Evolutionary conservation across 116 monocot species (phyloP).

Genomic region (Dioscorea cayenensis): DNA sequence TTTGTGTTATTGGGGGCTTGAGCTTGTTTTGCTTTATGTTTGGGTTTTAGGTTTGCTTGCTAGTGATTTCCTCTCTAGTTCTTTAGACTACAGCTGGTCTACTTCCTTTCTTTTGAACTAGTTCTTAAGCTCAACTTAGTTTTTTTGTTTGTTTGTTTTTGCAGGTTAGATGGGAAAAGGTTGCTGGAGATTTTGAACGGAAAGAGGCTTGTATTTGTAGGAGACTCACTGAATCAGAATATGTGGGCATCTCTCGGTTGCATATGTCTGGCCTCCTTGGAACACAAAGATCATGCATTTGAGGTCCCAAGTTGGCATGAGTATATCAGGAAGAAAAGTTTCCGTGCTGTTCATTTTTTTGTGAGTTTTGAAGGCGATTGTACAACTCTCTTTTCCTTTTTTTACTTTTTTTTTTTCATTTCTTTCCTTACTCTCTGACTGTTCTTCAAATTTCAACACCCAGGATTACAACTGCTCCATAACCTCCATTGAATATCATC

Average conservation of each 20-base stretch:
- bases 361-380: too few relatives aligned
- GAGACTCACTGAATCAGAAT: constrained; percentile 75
- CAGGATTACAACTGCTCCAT: constrained; percentile 65
- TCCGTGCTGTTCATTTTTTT: constrained; percentile 32
- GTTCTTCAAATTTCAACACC: not conserved
- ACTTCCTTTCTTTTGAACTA: too few relatives aligned
- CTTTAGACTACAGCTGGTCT: too few relatives aligned
- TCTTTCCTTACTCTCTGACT: too few relatives aligned
- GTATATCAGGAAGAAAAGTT: constrained; percentile 13
- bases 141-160: too few relatives aligned
- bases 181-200: constrained; percentile 59
- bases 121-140: too few relatives aligned
- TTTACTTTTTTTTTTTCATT: too few relatives aligned
- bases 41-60: too few relatives aligned
- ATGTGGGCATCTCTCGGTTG: constrained; percentile 87
- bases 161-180: constrained; percentile 43
- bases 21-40: too few relatives aligned
- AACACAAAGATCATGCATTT: constrained; percentile 21
- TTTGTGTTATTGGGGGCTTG: too few relatives aligned
- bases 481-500: constrained; percentile 47
- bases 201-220: constrained; percentile 69
- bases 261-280: constrained; percentile 35
- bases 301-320: constrained; percentile 23
- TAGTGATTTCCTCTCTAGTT: too few relatives aligned
- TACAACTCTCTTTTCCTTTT: too few relatives aligned